Evolutionary conservation across 2,329 filamentous ascomycete genomes (phyloP), one percentile per base, ranked within the genome.

Genomic region (Apiospora aurea): DNA sequence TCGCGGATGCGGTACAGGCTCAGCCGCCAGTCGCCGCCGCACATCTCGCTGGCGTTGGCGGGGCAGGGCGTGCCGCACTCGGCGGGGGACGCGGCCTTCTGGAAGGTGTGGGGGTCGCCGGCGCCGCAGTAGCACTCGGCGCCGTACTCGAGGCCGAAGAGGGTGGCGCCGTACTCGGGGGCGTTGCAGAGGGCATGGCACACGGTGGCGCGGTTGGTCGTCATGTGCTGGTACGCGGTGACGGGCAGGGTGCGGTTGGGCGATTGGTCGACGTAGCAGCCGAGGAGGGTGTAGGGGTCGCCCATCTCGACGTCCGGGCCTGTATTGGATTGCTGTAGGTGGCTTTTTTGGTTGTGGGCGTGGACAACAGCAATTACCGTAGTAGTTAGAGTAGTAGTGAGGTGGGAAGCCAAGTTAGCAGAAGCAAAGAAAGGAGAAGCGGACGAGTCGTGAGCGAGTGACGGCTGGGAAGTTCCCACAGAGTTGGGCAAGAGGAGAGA

Each of bases 141-240:
- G 57, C 57, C 34, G 34, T 64, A 64, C 34, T 64, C 57, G 34
- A 64, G 57, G 8, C 57, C 57, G 57, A 64, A 64, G 18, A 13
- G n/a, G 7, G 10, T 8, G 18, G 57, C 57, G 3, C 41, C 18
- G 18, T 13, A 21, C 57, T 41, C 18, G 2, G 34, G 57, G 1
- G 34, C n/a, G 57, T 41, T 64, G 57, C 57, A 64, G 34, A 41
- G 11, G 57, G 4, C 57, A 10, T 64, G 34, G 57, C 57, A 64
- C 1, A 24, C 18, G 13, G 2, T 2, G 0, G 57, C 57, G 34
- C 5, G 4, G 34, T n/a, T 64, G 57, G 10, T 41, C 2, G 2
- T 4, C 16, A 34, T n/a, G 21, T 34, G 34, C 4, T 21, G 34
- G 18, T 6, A 38, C 18, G 34, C 21, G 2, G 21, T 29, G 10